A percentile compares a stretch with the other conserved stretches of the same genome.
Conservation (phyloP, 768 basidiomycete genomes). For the Collybia nuda region DNA sequence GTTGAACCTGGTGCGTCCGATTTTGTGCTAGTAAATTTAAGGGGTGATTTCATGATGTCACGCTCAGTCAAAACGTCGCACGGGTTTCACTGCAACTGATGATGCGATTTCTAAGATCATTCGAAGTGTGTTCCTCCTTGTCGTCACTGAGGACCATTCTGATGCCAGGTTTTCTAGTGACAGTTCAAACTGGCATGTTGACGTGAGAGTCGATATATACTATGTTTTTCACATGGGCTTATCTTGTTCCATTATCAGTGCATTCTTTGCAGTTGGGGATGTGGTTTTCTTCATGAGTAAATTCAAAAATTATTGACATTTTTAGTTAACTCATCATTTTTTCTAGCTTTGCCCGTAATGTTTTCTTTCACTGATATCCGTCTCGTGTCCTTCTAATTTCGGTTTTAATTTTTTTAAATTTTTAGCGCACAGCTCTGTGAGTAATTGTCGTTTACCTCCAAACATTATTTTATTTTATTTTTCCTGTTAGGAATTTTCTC, state of each 20-base stretch:
- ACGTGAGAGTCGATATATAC: constrained; percentile 19
- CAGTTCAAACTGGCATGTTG: constrained; percentile 43
- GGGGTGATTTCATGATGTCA: neutral
- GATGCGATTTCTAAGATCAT: constrained; percentile 32
- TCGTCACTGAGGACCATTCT: neutral
- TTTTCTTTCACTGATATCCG: neutral
- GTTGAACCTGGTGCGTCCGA: constrained; percentile 36
- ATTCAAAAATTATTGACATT: constrained; percentile 8
- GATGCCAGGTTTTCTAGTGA: constrained; percentile 20
- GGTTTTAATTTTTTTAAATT: constrained; percentile 18
- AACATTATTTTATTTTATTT: neutral
- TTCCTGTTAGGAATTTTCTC: constrained; percentile 38
- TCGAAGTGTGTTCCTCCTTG: constrained; percentile 18
- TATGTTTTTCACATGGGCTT: neutral
- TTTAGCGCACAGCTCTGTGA: constrained; percentile 44
- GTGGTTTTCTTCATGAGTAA: constrained; percentile 46
- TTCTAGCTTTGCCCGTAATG: constrained; percentile 34
- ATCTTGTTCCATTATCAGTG: constrained; percentile 18
- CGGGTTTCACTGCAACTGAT: constrained; percentile 34
- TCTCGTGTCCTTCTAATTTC: too few relatives aligned
- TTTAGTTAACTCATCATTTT: neutral
- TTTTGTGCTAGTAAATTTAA: neutral
- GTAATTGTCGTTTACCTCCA: constrained; percentile 9
- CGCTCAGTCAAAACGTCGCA: constrained; percentile 32
- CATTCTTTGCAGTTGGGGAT: constrained; percentile 41